A percentile compares a stretch with the other conserved stretches of the same genome.
Evolutionary conservation across 2,329 filamentous ascomycete species (phyloP).

Genomic region (Lasiodiplodia hormozganensis): DNA sequence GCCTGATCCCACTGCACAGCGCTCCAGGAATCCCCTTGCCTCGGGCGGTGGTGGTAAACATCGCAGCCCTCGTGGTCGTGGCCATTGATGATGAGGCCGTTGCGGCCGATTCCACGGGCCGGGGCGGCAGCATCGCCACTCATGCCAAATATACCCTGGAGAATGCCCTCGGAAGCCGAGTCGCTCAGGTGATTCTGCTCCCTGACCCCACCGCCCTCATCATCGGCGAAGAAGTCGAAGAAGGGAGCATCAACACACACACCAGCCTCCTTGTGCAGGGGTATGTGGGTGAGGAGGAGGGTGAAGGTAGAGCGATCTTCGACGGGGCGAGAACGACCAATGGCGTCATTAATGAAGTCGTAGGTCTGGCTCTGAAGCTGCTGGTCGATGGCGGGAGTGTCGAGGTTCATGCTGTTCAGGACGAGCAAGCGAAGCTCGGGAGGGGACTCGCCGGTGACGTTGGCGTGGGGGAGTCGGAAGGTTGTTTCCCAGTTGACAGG

Average conservation of each 20-base stretch:
- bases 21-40: conserved; percentile 24
- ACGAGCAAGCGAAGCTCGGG: conserved; percentile 83
- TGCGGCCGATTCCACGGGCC: conserved; percentile 69
- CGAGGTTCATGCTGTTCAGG: conserved; percentile 92
- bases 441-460: conserved; percentile 36
- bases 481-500: conserved; percentile 89
- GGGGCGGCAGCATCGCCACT: conserved; percentile 66
- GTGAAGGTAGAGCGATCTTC: conserved; percentile 73
- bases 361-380: conserved; percentile 79
- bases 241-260: conserved; percentile 84
- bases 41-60: conserved; percentile 71
- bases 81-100: conserved; percentile 84
- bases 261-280: conserved; percentile 81
- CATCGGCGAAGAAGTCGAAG: conserved; percentile 75
- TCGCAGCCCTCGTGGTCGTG: conserved; percentile 97
- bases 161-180: conserved; percentile 71
- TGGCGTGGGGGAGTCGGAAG: conserved; percentile 55
- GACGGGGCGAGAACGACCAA: conserved; percentile 65
- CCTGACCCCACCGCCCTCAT: conserved; percentile 73
- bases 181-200: conserved; percentile 91
- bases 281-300: conserved; percentile 88
- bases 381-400: conserved; percentile 74
- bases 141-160: conserved; percentile 85
- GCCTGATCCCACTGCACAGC: conserved; percentile 32
- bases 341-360: conserved; percentile 74